A percentile compares a stretch with the other conserved stretches of the same genome.
Conservation (phyloP, 257 asterid species). For the Petrea volubilis region DNA sequence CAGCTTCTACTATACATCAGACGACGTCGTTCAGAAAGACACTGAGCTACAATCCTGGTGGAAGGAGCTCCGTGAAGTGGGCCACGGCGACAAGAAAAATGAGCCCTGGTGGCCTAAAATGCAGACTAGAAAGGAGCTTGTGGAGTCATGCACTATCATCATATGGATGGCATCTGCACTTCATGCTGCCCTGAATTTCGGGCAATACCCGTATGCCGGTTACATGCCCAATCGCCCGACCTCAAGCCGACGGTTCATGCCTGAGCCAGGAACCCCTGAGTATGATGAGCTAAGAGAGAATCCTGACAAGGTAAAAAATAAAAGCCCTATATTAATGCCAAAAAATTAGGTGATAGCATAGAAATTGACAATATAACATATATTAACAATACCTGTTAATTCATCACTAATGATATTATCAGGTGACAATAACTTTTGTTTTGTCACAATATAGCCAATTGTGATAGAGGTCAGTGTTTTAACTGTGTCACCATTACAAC, state of each 20-base stretch:
- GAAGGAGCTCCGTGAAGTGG: conserved; percentile 31
- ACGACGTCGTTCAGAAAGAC: conserved; percentile 22
- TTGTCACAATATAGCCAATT: too few species aligned
- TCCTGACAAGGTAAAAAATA: conserved; percentile 34
- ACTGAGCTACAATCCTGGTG: conserved; percentile 38
- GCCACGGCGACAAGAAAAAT: conserved; percentile 31
- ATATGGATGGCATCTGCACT: conserved; percentile 39
- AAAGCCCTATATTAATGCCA: too few species aligned
- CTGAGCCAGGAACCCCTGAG: conserved; percentile 25
- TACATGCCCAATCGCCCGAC: conserved; percentile 39
- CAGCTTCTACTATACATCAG: conserved; percentile 25
- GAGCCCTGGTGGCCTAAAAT: conserved; percentile 42
- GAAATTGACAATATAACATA: too few species aligned
- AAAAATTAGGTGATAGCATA: too few species aligned
- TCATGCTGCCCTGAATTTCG: conserved; percentile 41
- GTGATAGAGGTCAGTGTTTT: too few species aligned
- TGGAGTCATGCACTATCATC: conserved; percentile 32
- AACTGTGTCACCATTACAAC: too few species aligned
- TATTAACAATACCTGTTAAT: too few species aligned
- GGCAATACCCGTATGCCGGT: conserved; percentile 41
- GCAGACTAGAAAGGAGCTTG: conserved; percentile 29
- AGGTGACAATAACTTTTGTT: too few species aligned
- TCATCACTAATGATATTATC: too few species aligned
- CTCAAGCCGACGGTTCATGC: conserved; percentile 36
- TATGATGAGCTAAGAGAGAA: conserved; percentile 23